A percentile compares a stretch with the other conserved stretches of the same genome.
These are phyloP conservation scores for Debaryomyces sp. DNA, from an alignment of 1,139 yeast genomes.

Conservation along the genomic window DNA sequence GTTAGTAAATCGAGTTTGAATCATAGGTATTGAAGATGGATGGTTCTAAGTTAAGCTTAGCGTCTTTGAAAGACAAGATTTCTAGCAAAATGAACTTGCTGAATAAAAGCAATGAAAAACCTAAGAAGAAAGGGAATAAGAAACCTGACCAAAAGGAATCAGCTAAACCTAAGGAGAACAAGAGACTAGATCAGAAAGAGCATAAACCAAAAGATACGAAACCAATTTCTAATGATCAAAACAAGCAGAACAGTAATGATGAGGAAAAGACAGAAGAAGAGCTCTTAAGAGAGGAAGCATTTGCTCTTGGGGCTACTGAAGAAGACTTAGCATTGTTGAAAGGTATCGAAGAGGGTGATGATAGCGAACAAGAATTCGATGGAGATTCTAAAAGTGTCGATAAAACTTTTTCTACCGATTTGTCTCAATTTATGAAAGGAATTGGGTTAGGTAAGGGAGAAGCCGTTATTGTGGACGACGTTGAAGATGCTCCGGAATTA, in stretches of 20 bases:
- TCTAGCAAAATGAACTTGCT: conserved; percentile 44
- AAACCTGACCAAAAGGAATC: conserved; percentile 43
- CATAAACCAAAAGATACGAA: conserved; percentile 10
- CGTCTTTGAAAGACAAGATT: conserved; percentile 62
- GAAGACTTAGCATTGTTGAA: conserved; percentile 60
- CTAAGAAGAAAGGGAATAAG: conserved; percentile 43
- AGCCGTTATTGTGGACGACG: conserved; percentile 35
- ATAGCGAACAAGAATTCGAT: conserved; percentile 64
- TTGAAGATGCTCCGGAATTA: conserved; percentile 30
- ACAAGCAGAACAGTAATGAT: conserved; percentile 10
- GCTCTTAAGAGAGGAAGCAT: conserved; percentile 65
- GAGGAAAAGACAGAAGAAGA: conserved; percentile 30
- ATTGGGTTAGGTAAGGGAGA: conserved; percentile 60
- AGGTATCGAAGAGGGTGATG: conserved; percentile 56
- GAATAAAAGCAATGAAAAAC: conserved; percentile 24
- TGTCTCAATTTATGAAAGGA: conserved; percentile 65
- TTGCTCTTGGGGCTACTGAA: conserved; percentile 67
- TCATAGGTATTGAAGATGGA: conserved; percentile 26
- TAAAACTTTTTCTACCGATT: conserved; percentile 55
- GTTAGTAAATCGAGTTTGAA: background rate
- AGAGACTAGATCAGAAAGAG: conserved; percentile 35
- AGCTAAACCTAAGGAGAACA: conserved; percentile 12
- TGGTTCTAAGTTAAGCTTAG: conserved; percentile 40
- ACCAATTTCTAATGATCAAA: background rate
- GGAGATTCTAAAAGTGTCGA: conserved; percentile 43